Conservation (phyloP, 2,329 filamentous ascomycete genomes). For the Colletotrichum tropicicola region DNA sequence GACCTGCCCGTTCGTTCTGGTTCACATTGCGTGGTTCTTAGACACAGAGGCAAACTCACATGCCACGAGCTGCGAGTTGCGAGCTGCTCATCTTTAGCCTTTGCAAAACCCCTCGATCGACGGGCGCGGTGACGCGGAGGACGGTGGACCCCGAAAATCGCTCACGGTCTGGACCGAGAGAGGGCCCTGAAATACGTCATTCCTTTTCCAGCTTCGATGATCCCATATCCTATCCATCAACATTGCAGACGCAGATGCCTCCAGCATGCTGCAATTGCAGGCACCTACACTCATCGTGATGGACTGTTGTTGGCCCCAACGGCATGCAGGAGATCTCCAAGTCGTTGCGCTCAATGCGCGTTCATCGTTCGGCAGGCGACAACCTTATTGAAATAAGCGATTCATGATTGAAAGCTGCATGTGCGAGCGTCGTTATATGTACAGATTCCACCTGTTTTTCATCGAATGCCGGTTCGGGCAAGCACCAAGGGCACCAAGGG, state of each 20-base stretch:
- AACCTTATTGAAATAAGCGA: not conserved
- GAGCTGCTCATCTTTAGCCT: no score
- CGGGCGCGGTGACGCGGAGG: slow-evolving; percentile 12
- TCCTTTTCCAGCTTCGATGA: not conserved
- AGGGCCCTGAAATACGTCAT: slow-evolving; percentile 16
- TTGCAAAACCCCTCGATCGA: slow-evolving; percentile 2
- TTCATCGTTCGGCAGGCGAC: not conserved
- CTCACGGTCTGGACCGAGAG: slow-evolving; percentile 12
- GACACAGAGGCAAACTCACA: not conserved
- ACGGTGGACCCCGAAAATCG: not conserved
- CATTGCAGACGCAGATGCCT: not conserved
- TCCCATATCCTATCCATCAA: not conserved
- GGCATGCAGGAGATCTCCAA: not conserved
- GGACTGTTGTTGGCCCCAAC: not conserved
- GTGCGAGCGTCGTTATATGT: slow-evolving; percentile 4
- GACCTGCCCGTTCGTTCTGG: not conserved
- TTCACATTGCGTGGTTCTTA: not conserved
- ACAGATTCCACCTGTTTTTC: not conserved
- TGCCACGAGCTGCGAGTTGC: not conserved
- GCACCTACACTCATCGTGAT: not conserved
- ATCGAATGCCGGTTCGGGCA: not conserved
- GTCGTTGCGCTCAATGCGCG: no score
- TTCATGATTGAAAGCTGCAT: slow-evolving; percentile 1
- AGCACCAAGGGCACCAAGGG: not conserved
- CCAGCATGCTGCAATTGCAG: not conserved